Conservation (phyloP, 2,329 filamentous ascomycete genomes). For the Penicillium sp. region DNA sequence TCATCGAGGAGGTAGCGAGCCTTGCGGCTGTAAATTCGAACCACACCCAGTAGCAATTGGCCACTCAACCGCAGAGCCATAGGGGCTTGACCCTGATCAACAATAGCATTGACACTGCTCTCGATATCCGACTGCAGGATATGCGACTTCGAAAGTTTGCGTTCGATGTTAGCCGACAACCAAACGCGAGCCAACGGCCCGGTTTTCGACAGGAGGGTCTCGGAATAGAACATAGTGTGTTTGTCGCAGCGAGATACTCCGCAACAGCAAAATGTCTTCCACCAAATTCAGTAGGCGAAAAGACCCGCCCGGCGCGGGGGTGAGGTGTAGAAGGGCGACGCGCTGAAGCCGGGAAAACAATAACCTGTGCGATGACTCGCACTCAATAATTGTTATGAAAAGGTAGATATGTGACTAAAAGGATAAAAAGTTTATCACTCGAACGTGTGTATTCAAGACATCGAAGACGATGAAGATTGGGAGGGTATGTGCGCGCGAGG, state of each 20-base stretch:
- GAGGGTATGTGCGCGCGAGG: constrained; percentile 10
- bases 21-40: constrained; percentile 94
- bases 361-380: constrained; percentile 14
- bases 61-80: constrained; percentile 90
- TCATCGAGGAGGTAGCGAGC: constrained; percentile 92
- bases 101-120: constrained; percentile 89
- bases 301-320: constrained; percentile 30
- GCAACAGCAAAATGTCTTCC: constrained; percentile 30
- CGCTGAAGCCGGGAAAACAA: constrained; percentile 29
- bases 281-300: constrained; percentile 16
- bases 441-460: constrained; percentile 10
- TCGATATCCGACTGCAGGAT: constrained; percentile 91
- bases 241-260: constrained; percentile 8
- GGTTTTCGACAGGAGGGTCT: constrained; percentile 89
- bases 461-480: constrained; percentile 7
- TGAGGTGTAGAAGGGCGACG: constrained; percentile 25
- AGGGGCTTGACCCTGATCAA: constrained; percentile 82
- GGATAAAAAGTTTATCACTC: not conserved
- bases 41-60: constrained; percentile 87
- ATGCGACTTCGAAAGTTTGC: constrained; percentile 94
- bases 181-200: constrained; percentile 95
- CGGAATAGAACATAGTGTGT: constrained; percentile 83
- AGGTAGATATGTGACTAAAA: constrained; percentile 1
- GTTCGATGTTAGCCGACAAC: constrained; percentile 95
- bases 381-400: constrained; percentile 1